Conservation (phyloP, 768 basidiomycete genomes). For the Leccinellum rugosiceps region DNA sequence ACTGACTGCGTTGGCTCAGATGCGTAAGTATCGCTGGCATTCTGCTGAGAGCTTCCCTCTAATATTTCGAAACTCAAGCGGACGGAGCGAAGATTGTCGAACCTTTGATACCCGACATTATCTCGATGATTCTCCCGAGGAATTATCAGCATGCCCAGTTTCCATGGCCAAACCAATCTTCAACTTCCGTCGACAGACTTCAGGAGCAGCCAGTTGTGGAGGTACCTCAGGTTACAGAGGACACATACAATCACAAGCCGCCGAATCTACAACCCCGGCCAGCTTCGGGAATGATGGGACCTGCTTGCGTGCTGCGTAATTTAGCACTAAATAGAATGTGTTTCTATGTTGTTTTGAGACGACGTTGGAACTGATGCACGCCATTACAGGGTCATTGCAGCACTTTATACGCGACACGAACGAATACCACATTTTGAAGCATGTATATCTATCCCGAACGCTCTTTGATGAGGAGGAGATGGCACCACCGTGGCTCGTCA, state of each 20-base stretch:
- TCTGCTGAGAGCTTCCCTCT: not conserved
- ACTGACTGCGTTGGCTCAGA: slow-evolving; percentile 20
- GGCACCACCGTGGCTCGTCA: not conserved
- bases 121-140: not conserved
- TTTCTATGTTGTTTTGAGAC: not conserved
- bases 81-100: not conserved
- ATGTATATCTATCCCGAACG: not conserved
- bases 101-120: not conserved
- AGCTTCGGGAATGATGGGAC: slow-evolving; percentile 22
- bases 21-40: slow-evolving; percentile 5
- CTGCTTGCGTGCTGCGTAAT: slow-evolving; percentile 23
- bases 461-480: not conserved
- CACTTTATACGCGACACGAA: not conserved
- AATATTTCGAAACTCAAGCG: not conserved
- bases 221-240: not conserved
- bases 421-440: not conserved
- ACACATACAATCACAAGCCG: no score
- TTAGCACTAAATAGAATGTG: slow-evolving; percentile 15
- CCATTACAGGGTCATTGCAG: not conserved
- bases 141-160: not conserved
- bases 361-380: not conserved
- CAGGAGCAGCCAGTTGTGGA: not conserved
- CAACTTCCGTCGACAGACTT: not conserved
- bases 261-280: not conserved
- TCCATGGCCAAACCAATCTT: not conserved